phyloP scores from a whole-genome alignment of 192 early-diverging fungal species.

The Coemansia sp. region DNA sequence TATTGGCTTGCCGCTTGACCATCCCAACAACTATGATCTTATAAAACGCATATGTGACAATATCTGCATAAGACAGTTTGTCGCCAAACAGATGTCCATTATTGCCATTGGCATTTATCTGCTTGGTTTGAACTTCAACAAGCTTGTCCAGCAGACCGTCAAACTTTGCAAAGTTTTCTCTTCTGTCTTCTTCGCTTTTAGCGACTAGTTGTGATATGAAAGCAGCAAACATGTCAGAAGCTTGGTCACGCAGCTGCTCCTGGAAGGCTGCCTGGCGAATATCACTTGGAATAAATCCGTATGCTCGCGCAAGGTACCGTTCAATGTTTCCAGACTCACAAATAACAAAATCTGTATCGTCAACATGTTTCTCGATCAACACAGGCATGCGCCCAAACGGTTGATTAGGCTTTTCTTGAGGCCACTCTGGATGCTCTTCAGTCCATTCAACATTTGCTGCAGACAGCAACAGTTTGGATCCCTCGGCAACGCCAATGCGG shows the following conservation, averaged over 20 bases:
- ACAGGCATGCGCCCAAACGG: slow-evolving; percentile 46
- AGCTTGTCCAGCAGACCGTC: slow-evolving; percentile 20
- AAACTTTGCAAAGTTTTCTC: slow-evolving; percentile 19
- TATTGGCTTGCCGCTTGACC: not conserved
- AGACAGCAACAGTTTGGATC: slow-evolving; percentile 39
- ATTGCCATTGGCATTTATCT: slow-evolving; percentile 54
- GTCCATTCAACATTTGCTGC: slow-evolving; percentile 43
- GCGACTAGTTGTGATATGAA: not conserved
- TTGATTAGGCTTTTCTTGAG: slow-evolving; percentile 26
- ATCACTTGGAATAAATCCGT: slow-evolving; percentile 41
- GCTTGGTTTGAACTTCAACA: slow-evolving; percentile 34
- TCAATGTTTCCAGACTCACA: slow-evolving; percentile 55
- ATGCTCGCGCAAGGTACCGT: slow-evolving; percentile 56
- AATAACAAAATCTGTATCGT: slow-evolving; percentile 34
- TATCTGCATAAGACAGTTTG: slow-evolving; percentile 46
- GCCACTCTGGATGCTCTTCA: slow-evolving; percentile 33
- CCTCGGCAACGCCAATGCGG: slow-evolving; percentile 22
- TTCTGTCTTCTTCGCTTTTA: slow-evolving; percentile 14
- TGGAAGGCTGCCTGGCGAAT: slow-evolving; percentile 35
- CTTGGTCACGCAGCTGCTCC: slow-evolving; percentile 23
- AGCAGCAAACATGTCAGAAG: slow-evolving; percentile 4
- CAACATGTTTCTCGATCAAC: slow-evolving; percentile 21
- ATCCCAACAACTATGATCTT: slow-evolving; percentile 12
- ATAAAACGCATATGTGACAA: slow-evolving; percentile 24
- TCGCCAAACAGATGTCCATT: slow-evolving; percentile 56